Conservation (phyloP, 1,284 basidiomycete genomes). For the Sparassis latifolia region DNA sequence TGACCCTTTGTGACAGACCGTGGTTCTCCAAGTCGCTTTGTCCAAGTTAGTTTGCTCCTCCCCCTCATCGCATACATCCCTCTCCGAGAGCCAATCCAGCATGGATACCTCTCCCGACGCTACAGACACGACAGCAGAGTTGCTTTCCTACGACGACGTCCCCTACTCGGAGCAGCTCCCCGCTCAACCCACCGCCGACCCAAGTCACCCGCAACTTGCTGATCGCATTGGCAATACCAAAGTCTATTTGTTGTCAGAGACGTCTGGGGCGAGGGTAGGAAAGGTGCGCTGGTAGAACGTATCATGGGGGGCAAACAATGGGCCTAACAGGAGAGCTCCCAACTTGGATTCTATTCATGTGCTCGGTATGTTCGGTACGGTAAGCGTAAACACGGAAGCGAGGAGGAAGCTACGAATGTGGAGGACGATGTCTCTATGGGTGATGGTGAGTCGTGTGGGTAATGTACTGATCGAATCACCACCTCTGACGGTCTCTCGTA, state of each 20-base stretch:
- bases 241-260: constrained; percentile 65
- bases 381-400: constrained; percentile 53
- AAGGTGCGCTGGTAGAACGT: constrained; percentile 60
- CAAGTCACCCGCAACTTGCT: constrained; percentile 35
- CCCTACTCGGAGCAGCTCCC: constrained; percentile 46
- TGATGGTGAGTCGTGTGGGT: constrained; percentile 26
- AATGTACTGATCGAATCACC: neutral
- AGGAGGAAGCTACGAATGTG: constrained; percentile 31
- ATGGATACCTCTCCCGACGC: constrained; percentile 33
- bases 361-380: constrained; percentile 12
- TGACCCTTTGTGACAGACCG: too few relatives aligned
- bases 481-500: constrained; percentile 7
- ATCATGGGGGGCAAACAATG: constrained; percentile 24
- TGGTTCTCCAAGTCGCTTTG: too few relatives aligned
- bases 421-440: constrained; percentile 38
- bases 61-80: neutral
- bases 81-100: constrained; percentile 1
- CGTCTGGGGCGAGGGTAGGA: constrained; percentile 42
- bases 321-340: constrained; percentile 45
- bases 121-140: constrained; percentile 14
- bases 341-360: constrained; percentile 12
- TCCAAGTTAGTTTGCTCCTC: neutral
- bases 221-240: constrained; percentile 60
- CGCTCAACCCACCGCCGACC: constrained; percentile 13
- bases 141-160: constrained; percentile 41